phyloP scores from a whole-genome alignment of 1,284 basidiomycete species.

The Cutaneotrichosporon spelunceum region DNA sequence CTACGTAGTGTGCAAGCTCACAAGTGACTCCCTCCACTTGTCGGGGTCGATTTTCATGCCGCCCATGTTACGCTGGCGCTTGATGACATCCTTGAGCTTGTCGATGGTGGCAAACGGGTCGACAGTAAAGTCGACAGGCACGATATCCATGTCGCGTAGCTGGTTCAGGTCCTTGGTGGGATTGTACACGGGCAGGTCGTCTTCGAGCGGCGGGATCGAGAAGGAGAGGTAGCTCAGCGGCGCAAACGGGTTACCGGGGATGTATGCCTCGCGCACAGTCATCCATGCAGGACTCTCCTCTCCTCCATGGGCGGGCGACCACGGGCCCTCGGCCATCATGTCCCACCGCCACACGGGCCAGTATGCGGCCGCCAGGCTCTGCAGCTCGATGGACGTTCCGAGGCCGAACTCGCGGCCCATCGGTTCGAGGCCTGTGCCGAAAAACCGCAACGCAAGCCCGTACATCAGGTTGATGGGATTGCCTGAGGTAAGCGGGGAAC shows the following conservation, averaged over 20 bases:
- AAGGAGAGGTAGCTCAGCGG: constrained; percentile 49
- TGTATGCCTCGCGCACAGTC: constrained; percentile 36
- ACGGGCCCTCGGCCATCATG: constrained; percentile 34
- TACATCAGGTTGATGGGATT: constrained; percentile 30
- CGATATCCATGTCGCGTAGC: constrained; percentile 65
- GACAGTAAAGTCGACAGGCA: constrained; percentile 57
- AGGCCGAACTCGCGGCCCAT: constrained; percentile 37
- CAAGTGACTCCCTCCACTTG: constrained; percentile 40
- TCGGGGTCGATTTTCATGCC: constrained; percentile 27
- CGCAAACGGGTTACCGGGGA: constrained; percentile 48
- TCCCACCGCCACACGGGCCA: constrained; percentile 47
- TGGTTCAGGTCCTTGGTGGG: constrained; percentile 53
- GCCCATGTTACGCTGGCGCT: constrained; percentile 22
- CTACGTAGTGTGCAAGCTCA: constrained; percentile 21
- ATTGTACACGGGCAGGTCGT: constrained; percentile 35
- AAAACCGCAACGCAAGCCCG: constrained; percentile 34
- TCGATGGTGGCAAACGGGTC: constrained; percentile 38
- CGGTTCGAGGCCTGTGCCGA: constrained; percentile 29
- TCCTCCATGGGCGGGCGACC: constrained; percentile 17
- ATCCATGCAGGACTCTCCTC: constrained; percentile 26
- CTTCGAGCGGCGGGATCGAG: constrained; percentile 36
- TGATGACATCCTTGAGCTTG: constrained; percentile 31
- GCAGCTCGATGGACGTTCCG: constrained; percentile 30
- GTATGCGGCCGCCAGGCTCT: constrained; percentile 38
- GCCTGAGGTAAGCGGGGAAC: constrained; percentile 13